Evolutionary conservation across 495 filamentous ascomycete species (phyloP).

Genomic region (Tuber umbilicatum): DNA sequence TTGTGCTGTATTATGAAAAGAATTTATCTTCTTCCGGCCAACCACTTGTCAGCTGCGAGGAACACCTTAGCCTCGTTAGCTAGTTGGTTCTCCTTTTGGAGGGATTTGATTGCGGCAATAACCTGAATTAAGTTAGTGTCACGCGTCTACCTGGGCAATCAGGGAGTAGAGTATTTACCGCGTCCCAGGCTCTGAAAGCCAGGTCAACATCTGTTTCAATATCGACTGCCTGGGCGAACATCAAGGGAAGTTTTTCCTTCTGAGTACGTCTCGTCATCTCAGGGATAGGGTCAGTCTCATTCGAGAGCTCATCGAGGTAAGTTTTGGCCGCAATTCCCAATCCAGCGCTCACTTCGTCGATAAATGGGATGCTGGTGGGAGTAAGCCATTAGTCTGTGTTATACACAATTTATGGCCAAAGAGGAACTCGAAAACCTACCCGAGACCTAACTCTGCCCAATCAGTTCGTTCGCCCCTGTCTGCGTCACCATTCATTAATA

Average conservation of each 20-base stretch:
- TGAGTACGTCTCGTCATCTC: constrained; percentile 57
- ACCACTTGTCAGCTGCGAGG: constrained; percentile 39
- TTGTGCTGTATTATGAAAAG: neutral
- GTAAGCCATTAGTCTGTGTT: constrained; percentile 41
- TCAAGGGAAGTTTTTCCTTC: constrained; percentile 51
- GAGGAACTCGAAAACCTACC: constrained; percentile 50
- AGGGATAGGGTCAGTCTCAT: constrained; percentile 55
- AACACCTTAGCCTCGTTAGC: constrained; percentile 35
- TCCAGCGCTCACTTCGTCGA: constrained; percentile 71
- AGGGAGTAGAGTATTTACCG: constrained; percentile 29
- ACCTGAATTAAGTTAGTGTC: constrained; percentile 21
- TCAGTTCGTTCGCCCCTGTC: constrained; percentile 57
- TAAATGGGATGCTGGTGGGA: constrained; percentile 67
- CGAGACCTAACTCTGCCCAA: constrained; percentile 61
- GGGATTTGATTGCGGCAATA: constrained; percentile 36
- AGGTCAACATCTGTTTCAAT: constrained; percentile 70
- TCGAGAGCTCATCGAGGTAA: constrained; percentile 76
- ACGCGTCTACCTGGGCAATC: neutral
- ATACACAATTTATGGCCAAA: neutral
- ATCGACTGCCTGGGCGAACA: constrained; percentile 69
- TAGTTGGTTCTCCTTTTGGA: constrained; percentile 29
- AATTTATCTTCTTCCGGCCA: constrained; percentile 31
- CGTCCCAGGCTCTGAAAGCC: constrained; percentile 52
- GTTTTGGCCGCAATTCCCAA: constrained; percentile 87
- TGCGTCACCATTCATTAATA: constrained; percentile 73